Conservation (phyloP, 2,329 filamentous ascomycete genomes). For the Sarocladium strictum region DNA sequence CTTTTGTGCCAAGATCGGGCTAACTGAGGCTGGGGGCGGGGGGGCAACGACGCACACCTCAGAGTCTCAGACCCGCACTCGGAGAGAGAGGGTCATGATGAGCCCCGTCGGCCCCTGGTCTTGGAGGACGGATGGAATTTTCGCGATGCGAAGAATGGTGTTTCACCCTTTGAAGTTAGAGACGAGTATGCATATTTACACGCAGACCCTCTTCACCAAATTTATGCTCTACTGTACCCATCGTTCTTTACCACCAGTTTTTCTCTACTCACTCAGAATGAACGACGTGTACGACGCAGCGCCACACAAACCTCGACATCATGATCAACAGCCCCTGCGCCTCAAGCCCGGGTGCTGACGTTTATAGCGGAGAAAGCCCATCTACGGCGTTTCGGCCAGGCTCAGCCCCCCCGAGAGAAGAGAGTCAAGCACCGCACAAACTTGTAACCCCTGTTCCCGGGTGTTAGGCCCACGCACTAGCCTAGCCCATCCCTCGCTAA, state of each 20-base stretch:
- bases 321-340: background rate
- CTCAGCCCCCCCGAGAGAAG: slow-evolving; percentile 5
- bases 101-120: background rate
- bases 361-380: slow-evolving; percentile 1
- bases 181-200: background rate
- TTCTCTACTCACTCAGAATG: background rate
- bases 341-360: slow-evolving; percentile 6
- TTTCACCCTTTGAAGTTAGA: background rate
- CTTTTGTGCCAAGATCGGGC: slow-evolving; percentile 1
- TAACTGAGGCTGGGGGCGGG: slow-evolving; percentile 7
- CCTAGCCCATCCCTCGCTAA: background rate
- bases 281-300: too few relatives aligned
- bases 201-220: too few relatives aligned
- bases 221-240: background rate
- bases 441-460: background rate
- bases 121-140: background rate
- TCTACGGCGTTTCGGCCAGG: background rate
- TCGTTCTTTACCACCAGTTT: background rate
- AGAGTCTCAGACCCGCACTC: background rate
- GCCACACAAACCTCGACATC: background rate
- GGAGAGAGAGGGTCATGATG: background rate
- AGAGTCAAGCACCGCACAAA: background rate
- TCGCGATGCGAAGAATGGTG: background rate
- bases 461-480: background rate
- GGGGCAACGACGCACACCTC: background rate